These are phyloP conservation scores for Gomphus sp. DNA, from an alignment of 1,284 basidiomycete genomes.

Conservation along the genomic window DNA sequence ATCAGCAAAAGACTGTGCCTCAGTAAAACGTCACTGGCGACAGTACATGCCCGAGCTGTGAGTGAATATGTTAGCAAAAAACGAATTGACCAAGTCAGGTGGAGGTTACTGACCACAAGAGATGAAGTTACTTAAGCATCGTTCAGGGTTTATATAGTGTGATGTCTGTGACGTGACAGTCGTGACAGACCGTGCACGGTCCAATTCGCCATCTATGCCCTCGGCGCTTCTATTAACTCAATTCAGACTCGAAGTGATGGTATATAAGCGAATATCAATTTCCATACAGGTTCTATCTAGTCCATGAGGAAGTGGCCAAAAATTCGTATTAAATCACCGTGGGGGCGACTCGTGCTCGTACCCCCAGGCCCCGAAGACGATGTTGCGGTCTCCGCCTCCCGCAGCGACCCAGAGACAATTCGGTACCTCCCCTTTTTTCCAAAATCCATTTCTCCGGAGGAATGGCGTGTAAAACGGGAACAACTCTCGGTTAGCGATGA, in stretches of 20 bases:
- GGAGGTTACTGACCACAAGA: background rate
- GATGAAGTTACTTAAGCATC: background rate
- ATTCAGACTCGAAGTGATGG: background rate
- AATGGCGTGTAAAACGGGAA: slow-evolving; percentile 26
- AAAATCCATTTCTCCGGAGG: slow-evolving; percentile 23
- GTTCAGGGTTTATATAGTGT: background rate
- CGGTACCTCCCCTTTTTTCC: slow-evolving; percentile 32
- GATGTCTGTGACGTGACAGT: too few relatives aligned
- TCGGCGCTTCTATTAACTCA: background rate
- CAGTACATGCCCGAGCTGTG: slow-evolving; percentile 86
- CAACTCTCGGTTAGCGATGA: slow-evolving; percentile 23
- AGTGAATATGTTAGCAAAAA: too few relatives aligned
- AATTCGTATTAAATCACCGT: slow-evolving; percentile 23
- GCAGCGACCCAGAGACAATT: slow-evolving; percentile 28
- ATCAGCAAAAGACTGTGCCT: slow-evolving; percentile 90
- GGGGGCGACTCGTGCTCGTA: slow-evolving; percentile 27
- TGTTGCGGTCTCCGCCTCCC: slow-evolving; percentile 24
- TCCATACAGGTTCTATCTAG: background rate
- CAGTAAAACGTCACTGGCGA: slow-evolving; percentile 89
- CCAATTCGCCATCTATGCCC: background rate
- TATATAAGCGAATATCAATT: background rate
- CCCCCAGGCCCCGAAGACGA: slow-evolving; percentile 29
- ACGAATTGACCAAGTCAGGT: too few relatives aligned
- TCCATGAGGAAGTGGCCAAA: background rate
- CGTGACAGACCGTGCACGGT: background rate